Evolutionary conservation across 1,139 yeast species (phyloP).

Genomic region (Yamadazyma buinensis): DNA sequence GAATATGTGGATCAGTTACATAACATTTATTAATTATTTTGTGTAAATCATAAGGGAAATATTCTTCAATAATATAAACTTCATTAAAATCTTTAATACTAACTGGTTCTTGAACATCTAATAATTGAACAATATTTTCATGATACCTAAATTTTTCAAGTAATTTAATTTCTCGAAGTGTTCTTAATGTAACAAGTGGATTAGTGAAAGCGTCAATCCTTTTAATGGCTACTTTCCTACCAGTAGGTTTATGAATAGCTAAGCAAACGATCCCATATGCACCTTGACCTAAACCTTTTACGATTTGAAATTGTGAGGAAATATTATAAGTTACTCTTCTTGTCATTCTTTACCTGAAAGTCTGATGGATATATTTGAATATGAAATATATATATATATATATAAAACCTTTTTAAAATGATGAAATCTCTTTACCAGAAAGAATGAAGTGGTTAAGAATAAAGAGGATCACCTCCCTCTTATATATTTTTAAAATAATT

Average conservation of each 20-base stretch:
- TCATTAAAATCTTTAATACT: conserved; percentile 48
- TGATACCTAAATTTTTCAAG: conserved; percentile 34
- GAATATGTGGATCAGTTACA: conserved; percentile 62
- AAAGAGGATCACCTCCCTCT: too few relatives aligned
- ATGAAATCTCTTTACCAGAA: conserved; percentile 2
- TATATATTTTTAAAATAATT: too few relatives aligned
- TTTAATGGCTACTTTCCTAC: conserved; percentile 40
- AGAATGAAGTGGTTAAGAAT: too few relatives aligned
- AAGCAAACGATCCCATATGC: conserved; percentile 45
- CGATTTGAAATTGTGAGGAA: conserved; percentile 34
- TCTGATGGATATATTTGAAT: too few relatives aligned
- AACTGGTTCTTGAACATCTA: conserved; percentile 36
- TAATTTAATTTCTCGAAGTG: conserved; percentile 39
- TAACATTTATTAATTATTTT: conserved; percentile 51
- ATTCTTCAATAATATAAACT: conserved; percentile 66
- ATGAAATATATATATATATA: too few relatives aligned
- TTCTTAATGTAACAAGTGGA: conserved; percentile 34
- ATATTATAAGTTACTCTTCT: conserved; percentile 27
- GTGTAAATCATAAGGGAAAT: conserved; percentile 68
- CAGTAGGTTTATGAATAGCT: conserved; percentile 37
- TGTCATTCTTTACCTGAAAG: background rate
- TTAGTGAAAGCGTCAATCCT: conserved; percentile 39
- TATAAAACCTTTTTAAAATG: too few relatives aligned
- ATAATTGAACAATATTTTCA: conserved; percentile 38
- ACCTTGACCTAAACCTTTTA: conserved; percentile 35